These are phyloP conservation scores for Kwoniella mangroviensis DNA, from an alignment of 768 basidiomycete genomes.

Conservation along the genomic window DNA sequence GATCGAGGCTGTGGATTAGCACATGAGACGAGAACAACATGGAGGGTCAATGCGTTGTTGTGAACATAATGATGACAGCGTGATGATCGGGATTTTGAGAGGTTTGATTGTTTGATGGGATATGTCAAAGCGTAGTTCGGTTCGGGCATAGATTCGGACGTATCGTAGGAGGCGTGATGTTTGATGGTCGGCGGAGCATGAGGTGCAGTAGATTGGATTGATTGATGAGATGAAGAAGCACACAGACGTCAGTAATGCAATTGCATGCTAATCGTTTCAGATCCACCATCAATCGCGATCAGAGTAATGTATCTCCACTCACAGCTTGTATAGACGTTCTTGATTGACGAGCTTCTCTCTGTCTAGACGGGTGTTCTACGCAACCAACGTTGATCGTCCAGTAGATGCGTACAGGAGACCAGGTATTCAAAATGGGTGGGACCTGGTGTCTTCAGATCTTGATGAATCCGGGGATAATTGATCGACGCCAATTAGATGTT, in stretches of 20 bases:
- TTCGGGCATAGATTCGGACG: not conserved
- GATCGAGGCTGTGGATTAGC: constrained; percentile 6
- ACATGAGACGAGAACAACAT: not conserved
- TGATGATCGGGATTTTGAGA: constrained; percentile 1
- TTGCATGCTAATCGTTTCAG: not conserved
- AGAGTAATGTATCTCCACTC: no score
- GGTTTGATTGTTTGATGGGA: not conserved
- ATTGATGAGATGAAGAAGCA: not conserved
- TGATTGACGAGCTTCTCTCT: no score
- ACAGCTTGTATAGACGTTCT: no score
- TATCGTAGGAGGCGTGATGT: not conserved
- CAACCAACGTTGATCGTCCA: no score
- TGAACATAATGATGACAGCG: not conserved
- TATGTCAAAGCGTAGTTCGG: not conserved
- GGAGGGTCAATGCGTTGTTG: constrained; percentile 1
- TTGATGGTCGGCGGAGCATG: not conserved
- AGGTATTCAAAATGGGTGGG: no score
- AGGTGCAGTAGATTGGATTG: no score
- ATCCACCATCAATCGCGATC: not conserved
- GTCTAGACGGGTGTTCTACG: no score
- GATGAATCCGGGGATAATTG: no score
- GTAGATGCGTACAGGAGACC: no score
- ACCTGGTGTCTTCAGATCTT: no score
- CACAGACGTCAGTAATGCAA: not conserved
- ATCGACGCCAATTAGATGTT: no score